Base-by-base conservation (phyloP, 2,329 filamentous ascomycete genomes). In the Fusarium brevicatenulatum region DNA sequence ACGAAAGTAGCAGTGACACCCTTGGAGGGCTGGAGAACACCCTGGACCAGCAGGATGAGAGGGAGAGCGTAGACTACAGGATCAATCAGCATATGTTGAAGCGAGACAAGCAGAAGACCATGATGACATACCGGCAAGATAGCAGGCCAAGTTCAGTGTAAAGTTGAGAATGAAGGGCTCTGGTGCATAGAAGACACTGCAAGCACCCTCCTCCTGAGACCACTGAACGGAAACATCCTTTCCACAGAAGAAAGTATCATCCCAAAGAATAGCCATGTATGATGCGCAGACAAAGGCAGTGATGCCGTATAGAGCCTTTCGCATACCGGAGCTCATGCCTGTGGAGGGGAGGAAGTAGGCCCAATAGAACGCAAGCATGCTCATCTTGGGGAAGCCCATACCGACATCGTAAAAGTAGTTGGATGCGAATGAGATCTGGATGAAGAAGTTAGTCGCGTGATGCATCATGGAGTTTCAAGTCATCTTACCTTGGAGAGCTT, bases 321-420 rank as follows among this genome's bases (percentile, higher is more conserved):
- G 77, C 69, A 81, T 80, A 18, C 25, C 53, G 2, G 72, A 57
- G 40, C 76, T 76, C n/a, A 76, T 75, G 7, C 74, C 66, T 1
- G 63, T 73, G 0, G 66, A 71, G 18, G 71, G 63, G 12, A 71
- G 72, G 68, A 81, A 81, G 61, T 81, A 80, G 10, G 74, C 76
- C 80, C 80, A 81, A 66, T 81, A 81, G 57, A 81, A 81, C 2
- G 80, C 80, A 28, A 81, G 28, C 80, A 81, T 81, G 66, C 79
- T 81, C 66, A 81, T 70, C 57, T 81, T 81, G 7, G 80, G 80
- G 36, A 81, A 80, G 0, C 79, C 80, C 80, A 81, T 81, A 10
- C 80, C 80, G 7, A 81, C 77, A 52, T 81, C 80, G 69, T 81
- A 81, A 44, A 81, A 81, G 63, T 81, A 81, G 70, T 81, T 81